These are phyloP conservation scores for Tolypocladium album DNA, from an alignment of 2,329 filamentous ascomycete species.

Conservation along the genomic window DNA sequence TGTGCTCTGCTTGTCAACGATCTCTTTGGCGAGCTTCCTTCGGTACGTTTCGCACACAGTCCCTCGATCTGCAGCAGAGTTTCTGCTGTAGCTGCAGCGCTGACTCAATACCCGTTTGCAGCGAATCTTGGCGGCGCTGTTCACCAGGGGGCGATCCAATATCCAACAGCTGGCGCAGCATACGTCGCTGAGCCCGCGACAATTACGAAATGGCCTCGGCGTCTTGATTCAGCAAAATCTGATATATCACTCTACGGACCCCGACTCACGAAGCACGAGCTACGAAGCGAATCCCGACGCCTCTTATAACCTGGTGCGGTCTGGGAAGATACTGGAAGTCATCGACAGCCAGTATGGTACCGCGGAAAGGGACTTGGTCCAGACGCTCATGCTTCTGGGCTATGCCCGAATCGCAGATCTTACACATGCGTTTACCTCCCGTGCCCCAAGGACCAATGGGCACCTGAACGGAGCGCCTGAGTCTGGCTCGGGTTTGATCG, in stretches of 20 bases:
- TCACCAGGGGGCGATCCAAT: constrained; percentile 67
- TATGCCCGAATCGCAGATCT: constrained; percentile 65
- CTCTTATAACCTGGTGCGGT: constrained; percentile 73
- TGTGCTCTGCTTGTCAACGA: constrained; percentile 84
- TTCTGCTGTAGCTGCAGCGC: constrained; percentile 8
- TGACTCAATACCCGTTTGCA: constrained; percentile 28
- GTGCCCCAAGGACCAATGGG: constrained; percentile 23
- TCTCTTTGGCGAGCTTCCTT: constrained; percentile 81
- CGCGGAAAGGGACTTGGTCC: constrained; percentile 63
- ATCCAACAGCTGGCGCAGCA: constrained; percentile 58
- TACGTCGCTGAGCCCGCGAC: constrained; percentile 61
- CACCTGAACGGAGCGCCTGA: constrained; percentile 22
- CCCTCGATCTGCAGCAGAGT: background rate
- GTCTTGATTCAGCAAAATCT: constrained; percentile 85
- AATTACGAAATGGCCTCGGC: constrained; percentile 71
- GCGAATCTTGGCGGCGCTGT: constrained; percentile 75
- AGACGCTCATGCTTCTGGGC: constrained; percentile 65
- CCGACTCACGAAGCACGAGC: constrained; percentile 51
- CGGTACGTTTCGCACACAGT: constrained; percentile 43
- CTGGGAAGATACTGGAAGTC: constrained; percentile 69
- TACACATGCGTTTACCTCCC: constrained; percentile 45
- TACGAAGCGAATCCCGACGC: constrained; percentile 78
- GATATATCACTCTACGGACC: constrained; percentile 59
- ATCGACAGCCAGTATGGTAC: constrained; percentile 64
- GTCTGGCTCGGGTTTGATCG: constrained; percentile 23